Conservation (phyloP, 2,329 filamentous ascomycete genomes). For the Apiospora pterosperma region DNA sequence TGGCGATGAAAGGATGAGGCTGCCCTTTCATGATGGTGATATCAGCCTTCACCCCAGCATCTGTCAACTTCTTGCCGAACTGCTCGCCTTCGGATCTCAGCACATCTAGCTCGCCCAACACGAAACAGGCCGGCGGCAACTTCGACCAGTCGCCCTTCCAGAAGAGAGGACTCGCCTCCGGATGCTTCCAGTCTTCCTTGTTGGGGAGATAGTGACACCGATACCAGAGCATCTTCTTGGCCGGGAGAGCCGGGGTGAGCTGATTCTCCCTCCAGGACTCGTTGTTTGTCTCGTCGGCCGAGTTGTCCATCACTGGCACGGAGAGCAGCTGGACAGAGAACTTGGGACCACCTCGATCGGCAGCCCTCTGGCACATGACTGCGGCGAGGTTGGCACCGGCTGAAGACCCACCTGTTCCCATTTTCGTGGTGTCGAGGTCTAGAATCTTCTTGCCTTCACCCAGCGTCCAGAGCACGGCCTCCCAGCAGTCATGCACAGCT, state of each 20-base stretch:
- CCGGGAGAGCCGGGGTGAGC: constrained; percentile 48
- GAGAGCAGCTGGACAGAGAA: constrained; percentile 50
- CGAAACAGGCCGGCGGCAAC: constrained; percentile 48
- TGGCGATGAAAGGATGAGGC: constrained; percentile 57
- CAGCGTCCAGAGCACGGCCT: constrained; percentile 46
- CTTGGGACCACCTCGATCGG: constrained; percentile 27
- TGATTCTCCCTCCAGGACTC: constrained; percentile 48
- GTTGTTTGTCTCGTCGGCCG: constrained; percentile 40
- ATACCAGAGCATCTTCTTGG: constrained; percentile 59
- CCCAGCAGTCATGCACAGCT: constrained; percentile 55
- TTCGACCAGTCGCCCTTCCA: constrained; percentile 45
- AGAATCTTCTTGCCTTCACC: constrained; percentile 23
- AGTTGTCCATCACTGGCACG: constrained; percentile 58
- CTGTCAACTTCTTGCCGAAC: constrained; percentile 44
- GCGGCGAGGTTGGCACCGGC: constrained; percentile 51
- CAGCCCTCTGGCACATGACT: constrained; percentile 49
- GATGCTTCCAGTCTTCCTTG: constrained; percentile 39
- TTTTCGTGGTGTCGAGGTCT: constrained; percentile 38
- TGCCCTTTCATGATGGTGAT: constrained; percentile 50
- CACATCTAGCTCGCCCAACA: constrained; percentile 55
- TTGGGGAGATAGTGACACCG: constrained; percentile 54
- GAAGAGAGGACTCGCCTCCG: constrained; percentile 53
- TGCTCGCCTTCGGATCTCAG: constrained; percentile 49
- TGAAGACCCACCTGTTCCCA: constrained; percentile 48
- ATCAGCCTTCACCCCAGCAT: constrained; percentile 43